Conservation (phyloP, 2,329 filamentous ascomycete genomes). For the Cercospora sp. region DNA sequence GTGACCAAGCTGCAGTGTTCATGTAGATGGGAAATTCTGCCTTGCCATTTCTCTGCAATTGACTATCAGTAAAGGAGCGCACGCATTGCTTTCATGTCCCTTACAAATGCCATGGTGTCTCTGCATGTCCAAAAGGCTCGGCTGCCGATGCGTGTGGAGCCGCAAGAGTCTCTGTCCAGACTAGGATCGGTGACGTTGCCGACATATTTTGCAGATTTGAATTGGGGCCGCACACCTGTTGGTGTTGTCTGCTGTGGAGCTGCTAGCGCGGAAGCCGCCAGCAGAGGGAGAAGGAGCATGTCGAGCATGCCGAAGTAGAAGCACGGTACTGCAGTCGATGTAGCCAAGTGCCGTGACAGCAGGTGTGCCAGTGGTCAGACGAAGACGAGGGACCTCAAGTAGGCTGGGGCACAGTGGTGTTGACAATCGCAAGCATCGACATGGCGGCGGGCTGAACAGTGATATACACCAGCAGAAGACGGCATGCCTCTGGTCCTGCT, state of each 20-base stretch:
- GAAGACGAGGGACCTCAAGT: background rate
- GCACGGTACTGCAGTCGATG: background rate
- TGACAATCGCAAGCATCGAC: background rate
- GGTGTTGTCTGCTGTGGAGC: slow-evolving; percentile 4
- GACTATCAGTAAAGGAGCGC: background rate
- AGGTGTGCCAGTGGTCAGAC: background rate
- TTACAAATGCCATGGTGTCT: slow-evolving; percentile 24
- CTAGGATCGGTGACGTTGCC: slow-evolving; percentile 27
- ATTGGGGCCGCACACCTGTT: slow-evolving; percentile 12
- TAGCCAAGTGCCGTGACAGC: background rate
- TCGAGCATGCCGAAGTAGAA: background rate
- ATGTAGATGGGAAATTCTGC: slow-evolving; percentile 19
- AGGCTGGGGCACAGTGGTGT: background rate
- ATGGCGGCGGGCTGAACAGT: background rate
- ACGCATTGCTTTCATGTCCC: background rate
- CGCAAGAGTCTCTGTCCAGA: slow-evolving; percentile 29
- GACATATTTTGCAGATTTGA: slow-evolving; percentile 20
- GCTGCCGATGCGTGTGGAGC: slow-evolving; percentile 22
- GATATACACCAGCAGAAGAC: background rate
- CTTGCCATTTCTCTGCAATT: slow-evolving; percentile 10
- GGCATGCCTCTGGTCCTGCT: background rate
- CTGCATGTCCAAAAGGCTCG: slow-evolving; percentile 31
- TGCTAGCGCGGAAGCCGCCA: slow-evolving; percentile 10
- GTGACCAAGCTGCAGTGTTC: slow-evolving; percentile 28
- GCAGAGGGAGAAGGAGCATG: slow-evolving; percentile 2